A percentile compares a stretch with the other conserved stretches of the same genome.
Evolutionary conservation across 1,139 yeast species (phyloP).

Genomic region (Candida glucosophila): DNA sequence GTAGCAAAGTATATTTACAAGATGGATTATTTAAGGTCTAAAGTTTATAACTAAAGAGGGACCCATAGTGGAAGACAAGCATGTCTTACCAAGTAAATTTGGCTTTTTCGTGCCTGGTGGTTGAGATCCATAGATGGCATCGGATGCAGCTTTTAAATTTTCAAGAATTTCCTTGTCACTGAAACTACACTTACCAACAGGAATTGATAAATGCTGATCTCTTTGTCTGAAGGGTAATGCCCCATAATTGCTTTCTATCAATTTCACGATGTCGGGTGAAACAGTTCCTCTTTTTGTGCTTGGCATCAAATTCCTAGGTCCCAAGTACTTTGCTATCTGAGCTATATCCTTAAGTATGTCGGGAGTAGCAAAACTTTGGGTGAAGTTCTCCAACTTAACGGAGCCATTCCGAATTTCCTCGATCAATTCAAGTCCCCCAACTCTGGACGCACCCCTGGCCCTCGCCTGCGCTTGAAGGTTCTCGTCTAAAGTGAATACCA

Average conservation of each 20-base stretch:
- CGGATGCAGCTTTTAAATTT: conserved; percentile 64
- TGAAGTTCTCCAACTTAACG: conserved; percentile 46
- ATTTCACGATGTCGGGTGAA: conserved; percentile 48
- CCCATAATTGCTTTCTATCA: conserved; percentile 53
- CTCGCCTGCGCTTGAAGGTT: conserved; percentile 46
- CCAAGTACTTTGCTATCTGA: conserved; percentile 66
- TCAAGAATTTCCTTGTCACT: conserved; percentile 67
- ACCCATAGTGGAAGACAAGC: conserved; percentile 65
- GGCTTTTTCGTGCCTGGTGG: conserved; percentile 57
- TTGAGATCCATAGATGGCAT: conserved; percentile 54
- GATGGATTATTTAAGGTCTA: conserved; percentile 8
- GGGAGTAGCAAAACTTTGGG: conserved; percentile 79
- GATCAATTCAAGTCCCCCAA: conserved; percentile 69
- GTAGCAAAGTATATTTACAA: conserved; percentile 5
- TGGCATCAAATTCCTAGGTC: conserved; percentile 91
- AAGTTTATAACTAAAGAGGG: conserved; percentile 71
- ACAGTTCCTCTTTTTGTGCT: conserved; percentile 82
- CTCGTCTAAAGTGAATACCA: conserved; percentile 59
- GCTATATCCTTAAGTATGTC: conserved; percentile 59
- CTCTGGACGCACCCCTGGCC: conserved; percentile 46
- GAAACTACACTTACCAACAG: conserved; percentile 75
- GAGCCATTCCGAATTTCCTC: conserved; percentile 53
- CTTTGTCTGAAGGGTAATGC: conserved; percentile 68
- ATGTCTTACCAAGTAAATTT: conserved; percentile 62
- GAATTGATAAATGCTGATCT: conserved; percentile 50